These are phyloP conservation scores for Calonectria hongkongensis DNA, from an alignment of 2,329 filamentous ascomycete species.

Conservation along the genomic window DNA sequence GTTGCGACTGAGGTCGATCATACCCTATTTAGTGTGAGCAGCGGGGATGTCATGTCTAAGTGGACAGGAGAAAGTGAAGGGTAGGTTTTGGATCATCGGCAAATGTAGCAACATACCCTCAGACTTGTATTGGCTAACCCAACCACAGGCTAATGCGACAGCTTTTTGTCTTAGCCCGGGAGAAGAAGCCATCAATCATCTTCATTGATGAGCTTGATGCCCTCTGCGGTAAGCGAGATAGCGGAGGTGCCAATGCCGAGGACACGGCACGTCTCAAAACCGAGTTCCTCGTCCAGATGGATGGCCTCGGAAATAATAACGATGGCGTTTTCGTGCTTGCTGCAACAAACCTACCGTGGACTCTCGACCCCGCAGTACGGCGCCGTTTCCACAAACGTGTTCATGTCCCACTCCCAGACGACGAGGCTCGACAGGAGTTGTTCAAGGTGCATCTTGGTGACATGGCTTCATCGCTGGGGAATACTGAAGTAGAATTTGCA, in stretches of 20 bases:
- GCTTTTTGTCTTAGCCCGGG: slow-evolving; percentile 36
- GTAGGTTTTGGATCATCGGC: slow-evolving; percentile 13
- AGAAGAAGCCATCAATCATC: slow-evolving; percentile 42
- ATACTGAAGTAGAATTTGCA: not conserved
- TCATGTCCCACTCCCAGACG: slow-evolving; percentile 38
- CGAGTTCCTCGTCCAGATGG: slow-evolving; percentile 42
- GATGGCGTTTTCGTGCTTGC: slow-evolving; percentile 39
- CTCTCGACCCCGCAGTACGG: slow-evolving; percentile 33
- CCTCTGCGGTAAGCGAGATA: slow-evolving; percentile 34
- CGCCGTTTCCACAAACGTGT: slow-evolving; percentile 40
- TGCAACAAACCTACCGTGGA: slow-evolving; percentile 39
- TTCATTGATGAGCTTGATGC: slow-evolving; percentile 43
- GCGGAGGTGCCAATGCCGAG: slow-evolving; percentile 9
- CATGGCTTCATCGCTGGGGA: slow-evolving; percentile 9
- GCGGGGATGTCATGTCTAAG: slow-evolving; percentile 36
- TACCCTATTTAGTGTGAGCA: slow-evolving; percentile 36
- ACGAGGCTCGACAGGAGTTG: slow-evolving; percentile 24
- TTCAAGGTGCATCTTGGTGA: slow-evolving; percentile 40
- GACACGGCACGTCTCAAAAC: slow-evolving; percentile 33
- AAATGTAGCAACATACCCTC: too few species aligned
- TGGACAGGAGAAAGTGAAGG: slow-evolving; percentile 34
- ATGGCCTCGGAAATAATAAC: slow-evolving; percentile 31
- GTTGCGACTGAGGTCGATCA: slow-evolving; percentile 36
- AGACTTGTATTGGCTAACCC: not conserved
- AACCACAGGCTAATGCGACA: slow-evolving; percentile 33